Evolutionary conservation across 345 rosid species (phyloP).

Genomic region (Passiflora organensis): DNA sequence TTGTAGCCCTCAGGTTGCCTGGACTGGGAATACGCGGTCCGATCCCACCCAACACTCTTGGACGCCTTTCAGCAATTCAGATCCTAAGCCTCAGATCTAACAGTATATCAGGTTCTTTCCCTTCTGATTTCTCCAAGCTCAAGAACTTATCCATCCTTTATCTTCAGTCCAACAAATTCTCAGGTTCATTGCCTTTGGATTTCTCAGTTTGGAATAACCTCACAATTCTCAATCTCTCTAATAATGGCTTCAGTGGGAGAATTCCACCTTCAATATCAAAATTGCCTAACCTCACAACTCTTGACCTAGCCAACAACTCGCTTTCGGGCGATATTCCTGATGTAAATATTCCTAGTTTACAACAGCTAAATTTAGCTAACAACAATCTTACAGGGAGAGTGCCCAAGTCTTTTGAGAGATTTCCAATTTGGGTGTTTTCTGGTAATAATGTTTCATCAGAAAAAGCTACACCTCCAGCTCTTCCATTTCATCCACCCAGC

Average conservation of each 20-base stretch:
- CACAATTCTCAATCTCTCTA: constrained; percentile 55
- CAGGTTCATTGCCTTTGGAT: constrained; percentile 38
- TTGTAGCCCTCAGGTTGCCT: constrained; percentile 53
- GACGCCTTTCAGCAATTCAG: constrained; percentile 47
- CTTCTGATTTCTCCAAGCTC: constrained; percentile 57
- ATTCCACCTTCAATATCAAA: constrained; percentile 39
- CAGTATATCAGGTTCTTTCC: constrained; percentile 49
- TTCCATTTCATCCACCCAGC: constrained; percentile 33
- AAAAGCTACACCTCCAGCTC: constrained; percentile 29
- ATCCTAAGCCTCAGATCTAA: constrained; percentile 75
- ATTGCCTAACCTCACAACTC: constrained; percentile 31
- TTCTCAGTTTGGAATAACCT: constrained; percentile 43
- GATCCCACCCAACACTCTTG: constrained; percentile 46
- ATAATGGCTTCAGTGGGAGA: constrained; percentile 53
- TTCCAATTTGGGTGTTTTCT: constrained; percentile 39
- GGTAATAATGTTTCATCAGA: too few relatives aligned
- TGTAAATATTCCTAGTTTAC: constrained; percentile 44
- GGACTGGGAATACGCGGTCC: constrained; percentile 65
- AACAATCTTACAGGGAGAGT: constrained; percentile 63
- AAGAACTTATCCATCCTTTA: constrained; percentile 48
- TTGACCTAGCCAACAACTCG: constrained; percentile 53
- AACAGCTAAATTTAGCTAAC: constrained; percentile 48
- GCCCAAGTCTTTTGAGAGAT: constrained; percentile 44
- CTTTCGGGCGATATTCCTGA: constrained; percentile 45
- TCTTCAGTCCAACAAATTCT: constrained; percentile 65